Evolutionary conservation across 495 filamentous ascomycete genomes (phyloP).

Genomic region (Penicillium odoratum): DNA sequence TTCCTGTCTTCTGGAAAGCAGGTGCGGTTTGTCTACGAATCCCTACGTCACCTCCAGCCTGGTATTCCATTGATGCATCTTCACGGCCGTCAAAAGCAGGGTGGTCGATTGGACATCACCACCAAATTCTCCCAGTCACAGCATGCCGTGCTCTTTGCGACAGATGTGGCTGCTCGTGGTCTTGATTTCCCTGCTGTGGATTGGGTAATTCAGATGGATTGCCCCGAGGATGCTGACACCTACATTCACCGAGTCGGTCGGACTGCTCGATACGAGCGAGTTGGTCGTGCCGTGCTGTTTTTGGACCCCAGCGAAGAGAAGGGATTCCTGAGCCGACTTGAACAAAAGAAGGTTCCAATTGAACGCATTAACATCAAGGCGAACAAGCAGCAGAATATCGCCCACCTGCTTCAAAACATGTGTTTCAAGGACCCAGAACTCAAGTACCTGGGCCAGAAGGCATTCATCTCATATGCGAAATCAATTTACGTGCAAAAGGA

Average conservation of each 20-base stretch:
- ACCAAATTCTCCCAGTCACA: constrained; percentile 75
- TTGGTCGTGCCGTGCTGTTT: constrained; percentile 87
- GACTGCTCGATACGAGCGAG: constrained; percentile 88
- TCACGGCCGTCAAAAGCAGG: constrained; percentile 92
- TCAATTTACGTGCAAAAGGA: constrained; percentile 88
- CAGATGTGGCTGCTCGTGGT: constrained; percentile 89
- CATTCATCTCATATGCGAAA: constrained; percentile 83
- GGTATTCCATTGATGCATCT: constrained; percentile 95
- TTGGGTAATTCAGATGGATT: constrained; percentile 95
- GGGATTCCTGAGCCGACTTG: constrained; percentile 77
- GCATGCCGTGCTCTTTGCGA: constrained; percentile 86
- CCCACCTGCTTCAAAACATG: constrained; percentile 82
- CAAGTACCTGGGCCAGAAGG: constrained; percentile 95
- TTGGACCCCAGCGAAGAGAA: constrained; percentile 88
- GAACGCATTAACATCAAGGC: constrained; percentile 79
- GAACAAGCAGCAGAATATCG: constrained; percentile 86
- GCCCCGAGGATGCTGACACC: constrained; percentile 93
- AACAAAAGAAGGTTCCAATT: constrained; percentile 85
- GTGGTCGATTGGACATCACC: constrained; percentile 81
- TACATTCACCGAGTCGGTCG: constrained; percentile 97
- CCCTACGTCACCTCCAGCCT: constrained; percentile 89
- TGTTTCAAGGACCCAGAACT: constrained; percentile 93
- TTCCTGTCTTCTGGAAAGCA: constrained; percentile 95
- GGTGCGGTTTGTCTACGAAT: constrained; percentile 92
- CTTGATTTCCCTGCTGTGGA: constrained; percentile 96